Conservation (phyloP, 345 rosid genomes). For the Chamaenerion angustifolium region DNA sequence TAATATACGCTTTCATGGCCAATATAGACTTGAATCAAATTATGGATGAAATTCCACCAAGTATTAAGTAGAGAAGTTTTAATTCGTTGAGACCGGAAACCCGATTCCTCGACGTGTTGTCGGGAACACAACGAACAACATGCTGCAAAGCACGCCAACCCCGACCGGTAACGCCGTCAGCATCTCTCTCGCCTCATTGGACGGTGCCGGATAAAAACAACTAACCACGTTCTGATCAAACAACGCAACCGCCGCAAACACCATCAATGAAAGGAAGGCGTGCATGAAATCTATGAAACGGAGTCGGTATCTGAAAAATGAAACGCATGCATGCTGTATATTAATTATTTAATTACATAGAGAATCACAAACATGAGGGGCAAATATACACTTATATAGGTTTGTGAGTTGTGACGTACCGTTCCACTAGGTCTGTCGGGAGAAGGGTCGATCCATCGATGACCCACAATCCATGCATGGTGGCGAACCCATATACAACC, state of each 20-base stretch:
- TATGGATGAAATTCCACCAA: no score
- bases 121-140: conserved; percentile 38
- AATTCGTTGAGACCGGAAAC: no score
- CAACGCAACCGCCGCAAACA: conserved; percentile 39
- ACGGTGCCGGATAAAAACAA: conserved; percentile 21
- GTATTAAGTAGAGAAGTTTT: no score
- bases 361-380: no score
- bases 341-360: no score
- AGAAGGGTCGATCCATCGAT: no score
- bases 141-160: conserved; percentile 22
- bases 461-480: conserved; percentile 14
- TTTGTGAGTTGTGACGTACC: not conserved
- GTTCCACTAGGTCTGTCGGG: not conserved
- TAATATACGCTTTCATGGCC: no score
- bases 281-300: conserved; percentile 28
- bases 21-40: no score
- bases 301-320: no score
- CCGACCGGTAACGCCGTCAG: conserved; percentile 22
- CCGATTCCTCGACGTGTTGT: conserved; percentile 46
- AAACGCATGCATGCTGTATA: no score
- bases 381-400: conserved; percentile 6
- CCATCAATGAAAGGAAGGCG: conserved; percentile 25
- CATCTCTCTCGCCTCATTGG: conserved; percentile 9
- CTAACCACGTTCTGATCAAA: conserved; percentile 21
- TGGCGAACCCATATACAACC: conserved; percentile 37